Base-by-base conservation (phyloP, 148 eudicot species). In the Agrostemma githago region DNA sequence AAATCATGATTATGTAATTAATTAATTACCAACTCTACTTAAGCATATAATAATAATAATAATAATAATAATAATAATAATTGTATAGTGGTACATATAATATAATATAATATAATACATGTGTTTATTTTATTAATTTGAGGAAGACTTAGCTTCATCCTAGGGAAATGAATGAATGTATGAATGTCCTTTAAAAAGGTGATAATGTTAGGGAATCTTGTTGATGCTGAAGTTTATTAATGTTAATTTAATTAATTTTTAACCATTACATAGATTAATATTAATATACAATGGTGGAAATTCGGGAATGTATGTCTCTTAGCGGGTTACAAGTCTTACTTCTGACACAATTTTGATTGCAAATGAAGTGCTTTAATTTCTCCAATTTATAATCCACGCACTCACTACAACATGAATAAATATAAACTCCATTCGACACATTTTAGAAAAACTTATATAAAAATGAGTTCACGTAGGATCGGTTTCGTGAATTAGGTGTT, bases 161-260 rank as follows among this genome's bases (percentile, higher is more conserved):
- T 66, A 71, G 71, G 73, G 71, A 73, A 70, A 59, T 60, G 79
- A 72, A 74, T 81, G 81, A 70, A 71, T 73, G 80, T 75, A 74
- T 81, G 81, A 70, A 71, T 73, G 80, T 75, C 57, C 78, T 77
- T 39, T 51, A 19, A 70, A 19, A 70, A 74, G 70, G 53, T 74
- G 43, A 43, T 65, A 57, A 57, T 73, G 43, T 68, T 65, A 16
- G 48, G 74, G 77, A 78, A 78, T 78, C 81, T 78, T 38, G 12
- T 68, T 74, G 77, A 79, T 68, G 68, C 6, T 68, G 63, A 74
- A 68, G 69, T 68, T 70, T 41, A 74, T 70, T 41, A 74, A n/a
- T 78, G 61, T 72, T 72, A 4, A 15, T 66, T 78, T 43, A 58
- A 42, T 26, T 26, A 26, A 26, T 26, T n/a, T 69, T 61, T 62